These are phyloP conservation scores for Sporothrix inflata DNA, from an alignment of 2,329 filamentous ascomycete genomes.

Conservation along the genomic window DNA sequence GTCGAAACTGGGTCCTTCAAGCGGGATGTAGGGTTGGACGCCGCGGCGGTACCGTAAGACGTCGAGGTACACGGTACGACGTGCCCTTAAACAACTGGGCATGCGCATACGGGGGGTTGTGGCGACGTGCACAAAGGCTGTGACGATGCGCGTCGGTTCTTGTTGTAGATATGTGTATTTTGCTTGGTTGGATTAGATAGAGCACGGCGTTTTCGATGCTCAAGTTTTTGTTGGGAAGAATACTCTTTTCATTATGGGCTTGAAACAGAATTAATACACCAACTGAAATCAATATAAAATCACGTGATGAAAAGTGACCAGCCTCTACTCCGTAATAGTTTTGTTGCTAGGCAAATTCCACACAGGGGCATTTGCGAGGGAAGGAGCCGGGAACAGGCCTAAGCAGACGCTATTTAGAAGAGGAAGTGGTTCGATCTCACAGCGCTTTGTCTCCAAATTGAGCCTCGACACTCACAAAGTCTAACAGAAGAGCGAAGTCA, in stretches of 20 bases:
- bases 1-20: conserved; percentile 72
- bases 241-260: too few relatives aligned
- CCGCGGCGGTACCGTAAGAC: background rate
- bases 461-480: background rate
- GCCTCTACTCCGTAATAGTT: background rate
- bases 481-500: background rate
- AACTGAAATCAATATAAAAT: background rate
- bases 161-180: background rate
- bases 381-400: background rate
- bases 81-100: background rate
- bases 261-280: too few relatives aligned
- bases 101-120: background rate
- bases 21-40: conserved; percentile 40
- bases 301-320: background rate
- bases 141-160: background rate
- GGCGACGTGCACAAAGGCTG: background rate
- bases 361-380: background rate
- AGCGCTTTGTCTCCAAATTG: background rate
- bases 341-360: background rate
- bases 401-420: background rate
- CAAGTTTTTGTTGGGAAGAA: background rate
- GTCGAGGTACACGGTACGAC: background rate
- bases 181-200: background rate
- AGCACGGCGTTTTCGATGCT: background rate
- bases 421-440: background rate